Conservation (phyloP, 2,329 filamentous ascomycete genomes). For the Didymella pinodella region DNA sequence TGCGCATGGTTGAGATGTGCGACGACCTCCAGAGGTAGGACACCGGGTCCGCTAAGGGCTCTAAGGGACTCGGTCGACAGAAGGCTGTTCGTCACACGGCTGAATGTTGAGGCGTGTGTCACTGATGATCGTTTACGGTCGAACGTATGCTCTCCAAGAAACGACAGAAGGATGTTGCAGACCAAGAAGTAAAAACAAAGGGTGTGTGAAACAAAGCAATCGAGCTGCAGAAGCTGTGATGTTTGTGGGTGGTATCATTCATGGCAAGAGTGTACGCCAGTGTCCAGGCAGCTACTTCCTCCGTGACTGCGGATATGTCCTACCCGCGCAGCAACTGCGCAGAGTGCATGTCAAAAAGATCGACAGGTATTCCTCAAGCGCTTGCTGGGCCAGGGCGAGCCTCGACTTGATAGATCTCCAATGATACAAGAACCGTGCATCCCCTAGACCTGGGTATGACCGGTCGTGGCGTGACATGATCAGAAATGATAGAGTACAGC, state of each 20-base stretch:
- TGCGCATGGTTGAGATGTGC: constrained; percentile 3
- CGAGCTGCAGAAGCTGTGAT: background rate
- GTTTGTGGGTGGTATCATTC: too few species aligned
- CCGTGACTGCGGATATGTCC: background rate
- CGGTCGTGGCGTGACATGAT: background rate
- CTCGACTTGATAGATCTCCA: background rate
- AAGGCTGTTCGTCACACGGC: background rate
- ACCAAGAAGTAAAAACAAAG: constrained; percentile 7
- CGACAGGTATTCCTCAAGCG: background rate
- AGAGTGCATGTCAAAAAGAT: background rate
- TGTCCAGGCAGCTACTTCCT: background rate
- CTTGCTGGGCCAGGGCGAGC: background rate
- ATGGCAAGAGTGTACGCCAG: too few species aligned
- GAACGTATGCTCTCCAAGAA: constrained; percentile 8
- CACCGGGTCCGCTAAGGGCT: background rate
- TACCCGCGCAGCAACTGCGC: background rate
- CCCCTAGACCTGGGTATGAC: background rate
- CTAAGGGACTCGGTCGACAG: background rate
- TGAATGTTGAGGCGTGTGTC: background rate
- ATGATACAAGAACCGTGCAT: background rate
- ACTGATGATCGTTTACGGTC: background rate
- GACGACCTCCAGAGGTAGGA: background rate
- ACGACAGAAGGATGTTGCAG: constrained; percentile 11
- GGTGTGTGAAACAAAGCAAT: background rate
- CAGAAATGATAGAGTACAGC: background rate